These are phyloP conservation scores for Ilyonectria destructans DNA, from an alignment of 2,329 filamentous ascomycete genomes.

Conservation along the genomic window DNA sequence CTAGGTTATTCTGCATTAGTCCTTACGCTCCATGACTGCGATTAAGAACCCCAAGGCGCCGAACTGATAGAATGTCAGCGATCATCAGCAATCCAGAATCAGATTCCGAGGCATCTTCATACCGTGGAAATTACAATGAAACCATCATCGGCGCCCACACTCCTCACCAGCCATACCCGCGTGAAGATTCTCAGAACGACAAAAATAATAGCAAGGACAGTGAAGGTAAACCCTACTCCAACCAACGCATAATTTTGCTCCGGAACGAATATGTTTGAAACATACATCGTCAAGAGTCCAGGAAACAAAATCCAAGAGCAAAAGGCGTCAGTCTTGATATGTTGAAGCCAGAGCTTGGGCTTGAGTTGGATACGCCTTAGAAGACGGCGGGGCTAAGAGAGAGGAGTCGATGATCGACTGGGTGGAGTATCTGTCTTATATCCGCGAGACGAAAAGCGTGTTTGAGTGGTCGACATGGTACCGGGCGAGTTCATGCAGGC, in stretches of 20 bases:
- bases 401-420: constrained; percentile 14
- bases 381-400: not conserved
- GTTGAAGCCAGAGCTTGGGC: not conserved
- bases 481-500: not conserved
- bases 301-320: not conserved
- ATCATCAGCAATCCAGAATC: not conserved
- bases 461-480: not conserved
- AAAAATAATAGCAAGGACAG: constrained; percentile 3
- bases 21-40: constrained; percentile 40
- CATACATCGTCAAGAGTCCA: constrained; percentile 10
- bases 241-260: constrained; percentile 20
- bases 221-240: constrained; percentile 12
- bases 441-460: not conserved
- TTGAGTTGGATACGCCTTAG: not conserved
- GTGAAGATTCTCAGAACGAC: constrained; percentile 20
- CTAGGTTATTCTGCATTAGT: not conserved
- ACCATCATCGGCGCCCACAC: constrained; percentile 17
- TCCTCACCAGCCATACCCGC: constrained; percentile 11
- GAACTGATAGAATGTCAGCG: constrained; percentile 25
- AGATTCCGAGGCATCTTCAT: not conserved
- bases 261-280: constrained; percentile 9
- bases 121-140: constrained; percentile 18
- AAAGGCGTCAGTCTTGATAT: not conserved
- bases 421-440: constrained; percentile 18
- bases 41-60: constrained; percentile 41